phyloP scores from a whole-genome alignment of 75 land plant genomes.

The Pinus tabuliformis region DNA sequence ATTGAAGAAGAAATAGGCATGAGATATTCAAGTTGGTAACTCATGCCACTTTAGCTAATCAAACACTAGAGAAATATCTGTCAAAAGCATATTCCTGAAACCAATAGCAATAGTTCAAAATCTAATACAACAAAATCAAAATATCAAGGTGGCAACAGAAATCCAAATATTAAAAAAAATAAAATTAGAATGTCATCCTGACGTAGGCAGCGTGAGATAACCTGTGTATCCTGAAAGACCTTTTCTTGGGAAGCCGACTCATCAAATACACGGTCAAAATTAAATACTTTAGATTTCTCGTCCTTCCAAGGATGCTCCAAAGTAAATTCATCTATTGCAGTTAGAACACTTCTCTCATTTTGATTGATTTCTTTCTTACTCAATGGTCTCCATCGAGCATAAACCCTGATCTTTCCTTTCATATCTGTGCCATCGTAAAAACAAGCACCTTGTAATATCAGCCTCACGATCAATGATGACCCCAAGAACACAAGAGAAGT shows the following conservation, averaged over 20 bases:
- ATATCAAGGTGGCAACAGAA: neutral
- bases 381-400: conserved; percentile 48
- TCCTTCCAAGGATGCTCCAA: conserved; percentile 52
- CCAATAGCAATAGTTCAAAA: neutral
- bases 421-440: conserved; percentile 25
- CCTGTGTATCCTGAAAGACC: conserved; percentile 42
- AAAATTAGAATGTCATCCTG: neutral
- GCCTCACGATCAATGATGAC: neutral
- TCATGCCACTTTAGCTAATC: conserved; percentile 11
- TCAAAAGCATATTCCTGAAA: neutral
- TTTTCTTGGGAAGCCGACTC: conserved; percentile 31
- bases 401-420: conserved; percentile 55
- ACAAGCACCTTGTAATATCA: neutral
- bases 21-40: conserved; percentile 22
- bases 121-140: neutral
- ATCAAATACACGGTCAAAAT: conserved; percentile 57
- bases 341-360: conserved; percentile 22
- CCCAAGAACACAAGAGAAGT: neutral
- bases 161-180: neutral
- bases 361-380: conserved; percentile 37
- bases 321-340: conserved; percentile 37
- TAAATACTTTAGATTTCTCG: conserved; percentile 37
- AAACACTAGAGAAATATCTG: neutral
- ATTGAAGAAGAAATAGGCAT: neutral
- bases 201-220: neutral